Evolutionary conservation across 345 rosid species (phyloP).

Genomic region (Linum tenue): DNA sequence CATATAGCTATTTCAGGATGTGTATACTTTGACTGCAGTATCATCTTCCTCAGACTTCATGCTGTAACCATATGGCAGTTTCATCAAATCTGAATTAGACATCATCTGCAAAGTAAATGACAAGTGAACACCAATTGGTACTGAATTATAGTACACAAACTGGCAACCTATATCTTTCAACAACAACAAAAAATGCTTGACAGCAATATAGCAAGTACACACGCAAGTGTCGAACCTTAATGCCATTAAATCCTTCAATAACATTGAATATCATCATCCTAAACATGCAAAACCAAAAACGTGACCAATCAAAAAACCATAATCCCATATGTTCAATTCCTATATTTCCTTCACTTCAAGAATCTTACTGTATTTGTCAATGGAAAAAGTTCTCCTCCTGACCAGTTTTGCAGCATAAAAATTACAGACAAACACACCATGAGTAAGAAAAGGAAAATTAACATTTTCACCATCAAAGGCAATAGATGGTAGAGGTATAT

Average conservation of each 20-base stretch:
- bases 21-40: too few relatives aligned
- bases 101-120: too few relatives aligned
- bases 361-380: constrained; percentile 45
- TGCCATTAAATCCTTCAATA: constrained; percentile 29
- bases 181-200: too few relatives aligned
- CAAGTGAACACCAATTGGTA: too few relatives aligned
- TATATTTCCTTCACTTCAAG: neutral
- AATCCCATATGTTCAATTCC: neutral
- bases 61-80: too few relatives aligned
- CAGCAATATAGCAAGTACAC: too few relatives aligned
- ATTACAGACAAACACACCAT: constrained; percentile 4
- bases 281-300: neutral
- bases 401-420: constrained; percentile 33
- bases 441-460: neutral
- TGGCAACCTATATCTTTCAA: too few relatives aligned
- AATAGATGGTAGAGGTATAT: neutral
- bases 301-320: neutral
- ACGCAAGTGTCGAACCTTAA: too few relatives aligned
- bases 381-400: constrained; percentile 52
- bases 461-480: neutral
- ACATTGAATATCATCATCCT: constrained; percentile 58
- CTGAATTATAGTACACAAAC: too few relatives aligned
- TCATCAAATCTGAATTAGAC: too few relatives aligned
- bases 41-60: too few relatives aligned
- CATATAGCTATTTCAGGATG: too few relatives aligned